Conservation (phyloP, 345 rosid genomes). For the Camelina sativa region DNA sequence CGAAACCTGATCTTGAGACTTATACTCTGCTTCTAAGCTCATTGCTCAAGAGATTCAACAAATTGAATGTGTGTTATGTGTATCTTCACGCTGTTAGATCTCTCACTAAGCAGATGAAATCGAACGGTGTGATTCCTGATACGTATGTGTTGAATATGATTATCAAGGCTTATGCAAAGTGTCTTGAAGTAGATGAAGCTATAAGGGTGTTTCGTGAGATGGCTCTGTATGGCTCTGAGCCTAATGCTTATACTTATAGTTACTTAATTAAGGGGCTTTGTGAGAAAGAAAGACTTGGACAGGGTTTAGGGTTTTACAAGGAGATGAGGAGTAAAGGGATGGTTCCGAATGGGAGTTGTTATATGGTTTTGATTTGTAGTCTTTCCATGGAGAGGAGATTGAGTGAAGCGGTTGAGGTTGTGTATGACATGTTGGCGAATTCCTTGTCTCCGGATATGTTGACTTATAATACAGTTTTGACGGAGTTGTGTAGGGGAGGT, state of each 20-base stretch:
- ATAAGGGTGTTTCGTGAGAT: constrained; percentile 71
- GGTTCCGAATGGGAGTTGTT: constrained; percentile 66
- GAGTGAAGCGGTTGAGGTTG: constrained; percentile 56
- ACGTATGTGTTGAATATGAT: constrained; percentile 84
- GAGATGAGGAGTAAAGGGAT: constrained; percentile 73
- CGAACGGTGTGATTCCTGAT: constrained; percentile 78
- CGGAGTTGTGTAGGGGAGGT: constrained; percentile 72
- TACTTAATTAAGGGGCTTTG: constrained; percentile 79
- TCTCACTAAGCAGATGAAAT: constrained; percentile 83
- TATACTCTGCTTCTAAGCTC: constrained; percentile 63
- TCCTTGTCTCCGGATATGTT: constrained; percentile 68
- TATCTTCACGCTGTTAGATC: constrained; percentile 83
- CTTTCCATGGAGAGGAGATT: constrained; percentile 63
- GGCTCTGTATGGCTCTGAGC: constrained; percentile 82
- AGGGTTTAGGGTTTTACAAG: constrained; percentile 77
- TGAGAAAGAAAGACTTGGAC: constrained; percentile 69
- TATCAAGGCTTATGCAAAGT: constrained; percentile 79
- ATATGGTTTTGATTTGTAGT: constrained; percentile 79
- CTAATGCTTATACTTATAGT: constrained; percentile 69
- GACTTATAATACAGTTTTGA: constrained; percentile 83
- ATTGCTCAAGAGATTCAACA: constrained; percentile 74
- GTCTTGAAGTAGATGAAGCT: constrained; percentile 80
- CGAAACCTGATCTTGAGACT: constrained; percentile 82
- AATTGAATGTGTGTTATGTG: constrained; percentile 70
- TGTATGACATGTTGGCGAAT: constrained; percentile 71